Conservation (phyloP, 2,329 filamentous ascomycete genomes). For the Aspergillus candidus region DNA sequence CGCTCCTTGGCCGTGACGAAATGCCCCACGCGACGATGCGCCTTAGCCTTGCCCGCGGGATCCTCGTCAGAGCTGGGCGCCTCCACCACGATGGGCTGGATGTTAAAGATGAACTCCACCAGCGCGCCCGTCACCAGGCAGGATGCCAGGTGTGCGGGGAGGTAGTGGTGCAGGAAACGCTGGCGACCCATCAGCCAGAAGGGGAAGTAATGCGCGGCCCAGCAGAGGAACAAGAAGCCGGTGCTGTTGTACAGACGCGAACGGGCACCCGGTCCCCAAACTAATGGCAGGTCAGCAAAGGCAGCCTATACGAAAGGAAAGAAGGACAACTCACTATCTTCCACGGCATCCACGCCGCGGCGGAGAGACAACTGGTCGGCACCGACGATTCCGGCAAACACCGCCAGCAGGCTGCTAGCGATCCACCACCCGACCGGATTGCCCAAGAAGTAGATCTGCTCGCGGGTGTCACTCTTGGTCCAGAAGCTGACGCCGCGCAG, state of each 20-base stretch:
- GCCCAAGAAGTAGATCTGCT: constrained; percentile 98
- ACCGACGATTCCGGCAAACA: constrained; percentile 84
- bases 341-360: constrained; percentile 86
- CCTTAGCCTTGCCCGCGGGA: constrained; percentile 37
- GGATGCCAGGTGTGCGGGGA: constrained; percentile 89
- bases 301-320: neutral
- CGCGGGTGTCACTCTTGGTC: constrained; percentile 89
- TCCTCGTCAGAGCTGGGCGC: constrained; percentile 47
- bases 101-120: constrained; percentile 92
- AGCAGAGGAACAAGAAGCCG: constrained; percentile 97
- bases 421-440: constrained; percentile 99
- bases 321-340: constrained; percentile 66
- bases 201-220: constrained; percentile 94
- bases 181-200: constrained; percentile 98
- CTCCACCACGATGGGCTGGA: constrained; percentile 56
- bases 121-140: constrained; percentile 84
- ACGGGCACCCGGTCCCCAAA: constrained; percentile 63
- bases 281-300: constrained; percentile 18
- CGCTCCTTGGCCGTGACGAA: constrained; percentile 76
- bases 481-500: constrained; percentile 97
- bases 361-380: constrained; percentile 92
- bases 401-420: constrained; percentile 81
- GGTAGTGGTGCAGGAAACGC: constrained; percentile 95
- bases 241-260: constrained; percentile 96
- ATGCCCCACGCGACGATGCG: constrained; percentile 40